These are phyloP conservation scores for Punctularia strigosozonata DNA, from an alignment of 768 basidiomycete species.

Conservation along the genomic window DNA sequence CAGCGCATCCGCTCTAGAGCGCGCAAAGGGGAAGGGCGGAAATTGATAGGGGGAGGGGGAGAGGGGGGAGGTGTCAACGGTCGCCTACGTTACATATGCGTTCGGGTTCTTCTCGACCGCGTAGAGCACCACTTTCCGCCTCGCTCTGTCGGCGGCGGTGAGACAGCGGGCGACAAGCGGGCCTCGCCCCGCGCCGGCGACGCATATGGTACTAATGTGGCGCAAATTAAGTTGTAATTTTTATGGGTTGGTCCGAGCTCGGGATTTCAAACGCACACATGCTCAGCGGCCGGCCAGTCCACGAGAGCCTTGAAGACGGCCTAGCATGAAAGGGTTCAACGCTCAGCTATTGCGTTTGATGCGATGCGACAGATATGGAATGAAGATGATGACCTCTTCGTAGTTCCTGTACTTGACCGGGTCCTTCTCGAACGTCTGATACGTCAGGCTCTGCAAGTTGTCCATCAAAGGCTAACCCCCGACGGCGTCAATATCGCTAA, in stretches of 20 bases:
- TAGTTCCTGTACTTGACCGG: slow-evolving; percentile 94
- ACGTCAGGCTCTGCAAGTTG: slow-evolving; percentile 88
- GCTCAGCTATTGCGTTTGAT: not conserved
- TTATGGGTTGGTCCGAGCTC: too few species aligned
- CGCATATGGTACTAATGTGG: slow-evolving; percentile 58
- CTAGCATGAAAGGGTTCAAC: slow-evolving; percentile 21
- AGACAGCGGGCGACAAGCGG: slow-evolving; percentile 84
- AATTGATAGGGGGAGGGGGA: not conserved
- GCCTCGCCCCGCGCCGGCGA: slow-evolving; percentile 93
- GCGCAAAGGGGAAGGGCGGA: not conserved
- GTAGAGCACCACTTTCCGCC: slow-evolving; percentile 55
- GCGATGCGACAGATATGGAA: not conserved
- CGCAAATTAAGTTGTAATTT: not conserved
- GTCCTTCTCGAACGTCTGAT: slow-evolving; percentile 96
- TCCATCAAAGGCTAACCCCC: slow-evolving; percentile 91
- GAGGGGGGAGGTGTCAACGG: not conserved
- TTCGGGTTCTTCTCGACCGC: slow-evolving; percentile 97
- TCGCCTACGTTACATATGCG: slow-evolving; percentile 83
- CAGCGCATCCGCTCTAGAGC: not conserved
- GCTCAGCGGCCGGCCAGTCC: slow-evolving; percentile 49
- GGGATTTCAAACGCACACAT: too few species aligned
- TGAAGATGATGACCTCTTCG: slow-evolving; percentile 54
- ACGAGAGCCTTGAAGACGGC: slow-evolving; percentile 72
- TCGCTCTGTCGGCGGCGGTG: slow-evolving; percentile 57
- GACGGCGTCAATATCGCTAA: not conserved